Evolutionary conservation across 2,329 filamentous ascomycete genomes (phyloP), one percentile per base, ranked within the genome.

Genomic region (Microcyclospora pomicola): DNA sequence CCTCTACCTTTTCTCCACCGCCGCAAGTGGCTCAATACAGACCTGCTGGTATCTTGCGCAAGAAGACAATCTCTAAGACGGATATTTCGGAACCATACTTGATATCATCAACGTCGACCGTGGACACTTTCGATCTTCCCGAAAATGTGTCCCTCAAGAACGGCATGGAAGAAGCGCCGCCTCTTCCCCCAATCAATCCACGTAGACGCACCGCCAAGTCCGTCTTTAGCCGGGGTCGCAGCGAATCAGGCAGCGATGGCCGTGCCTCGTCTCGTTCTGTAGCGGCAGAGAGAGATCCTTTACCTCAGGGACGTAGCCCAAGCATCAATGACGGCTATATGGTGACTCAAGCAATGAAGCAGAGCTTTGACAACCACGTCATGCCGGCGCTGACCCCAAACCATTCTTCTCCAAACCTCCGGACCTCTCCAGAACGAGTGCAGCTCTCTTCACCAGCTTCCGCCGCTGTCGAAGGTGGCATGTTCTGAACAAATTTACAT

Each of bases 41-140:
- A 6, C 66, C 65, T 24, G 5, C 65, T 63, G 13, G 55, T 63
- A 28, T 59, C 16, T 47, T 49, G n/a, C 66, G 72, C 29, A 78
- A 77, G 60, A 69, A 70, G 48, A 64, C 68, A 0, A 64, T 79
- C 34, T 69, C 69, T 44, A 80, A 80, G 55, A 61, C 64, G 10
- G 68, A 72, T 40, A 80, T 80, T 35, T 77, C 73, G 2, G 75
- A 79, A 48, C 75, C 75, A 0, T 62, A 60, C 3, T 63, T 72
- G 42, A 49, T 71, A 16, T 69, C 66, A 2, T 64, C 64, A 9
- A 77, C 74, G 3, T 74, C 70, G 2, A 70, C 71, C 33, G 66
- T 76, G 19, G 72, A 75, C 33, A 69, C 70, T 0, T 63, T 77
- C 28, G 70, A 69, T 28, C 62, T 78, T 9, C 72, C 73, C 11